Percentiles rank a stretch among this genome's conserved stretches.
Evolutionary conservation across 352 stramenopile species (phyloP).

Genomic region (Globisporangium echinulatum): DNA sequence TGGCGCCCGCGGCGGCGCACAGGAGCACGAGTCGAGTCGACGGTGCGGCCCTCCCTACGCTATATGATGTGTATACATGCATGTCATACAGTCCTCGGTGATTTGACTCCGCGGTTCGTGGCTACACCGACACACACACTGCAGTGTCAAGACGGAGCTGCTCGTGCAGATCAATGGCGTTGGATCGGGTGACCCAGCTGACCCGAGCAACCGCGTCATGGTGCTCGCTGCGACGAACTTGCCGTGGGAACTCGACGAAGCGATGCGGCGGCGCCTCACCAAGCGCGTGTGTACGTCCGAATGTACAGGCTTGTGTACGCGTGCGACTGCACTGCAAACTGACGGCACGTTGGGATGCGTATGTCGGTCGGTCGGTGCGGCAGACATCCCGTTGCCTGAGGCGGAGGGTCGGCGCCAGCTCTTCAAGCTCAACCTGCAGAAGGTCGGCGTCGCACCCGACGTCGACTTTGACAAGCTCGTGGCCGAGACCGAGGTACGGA

Average conservation of each 20-base stretch:
- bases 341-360: no score
- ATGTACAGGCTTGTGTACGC: background rate
- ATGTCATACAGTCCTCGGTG: no score
- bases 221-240: constrained; percentile 95
- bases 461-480: constrained; percentile 71
- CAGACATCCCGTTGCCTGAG: constrained; percentile 50
- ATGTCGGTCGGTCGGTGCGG: no score
- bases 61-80: no score
- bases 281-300: constrained; percentile 88
- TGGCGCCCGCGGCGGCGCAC: constrained; percentile 54
- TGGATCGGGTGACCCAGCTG: constrained; percentile 10
- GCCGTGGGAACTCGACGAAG: constrained; percentile 96
- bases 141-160: constrained; percentile 96
- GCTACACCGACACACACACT: no score
- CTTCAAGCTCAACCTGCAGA: constrained; percentile 71
- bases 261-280: constrained; percentile 91
- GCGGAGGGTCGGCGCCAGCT: constrained; percentile 52
- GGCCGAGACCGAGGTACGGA: constrained; percentile 48
- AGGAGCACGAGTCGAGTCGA: constrained; percentile 81
- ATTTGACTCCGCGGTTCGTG: no score
- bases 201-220: constrained; percentile 62
- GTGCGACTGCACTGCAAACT: background rate
- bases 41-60: constrained; percentile 21
- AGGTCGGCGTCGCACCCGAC: constrained; percentile 75
- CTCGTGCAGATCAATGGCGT: constrained; percentile 98